A percentile compares a stretch with the other conserved stretches of the same genome.
phyloP scores from a whole-genome alignment of 768 basidiomycete species.

The Mycena epipterygia region DNA sequence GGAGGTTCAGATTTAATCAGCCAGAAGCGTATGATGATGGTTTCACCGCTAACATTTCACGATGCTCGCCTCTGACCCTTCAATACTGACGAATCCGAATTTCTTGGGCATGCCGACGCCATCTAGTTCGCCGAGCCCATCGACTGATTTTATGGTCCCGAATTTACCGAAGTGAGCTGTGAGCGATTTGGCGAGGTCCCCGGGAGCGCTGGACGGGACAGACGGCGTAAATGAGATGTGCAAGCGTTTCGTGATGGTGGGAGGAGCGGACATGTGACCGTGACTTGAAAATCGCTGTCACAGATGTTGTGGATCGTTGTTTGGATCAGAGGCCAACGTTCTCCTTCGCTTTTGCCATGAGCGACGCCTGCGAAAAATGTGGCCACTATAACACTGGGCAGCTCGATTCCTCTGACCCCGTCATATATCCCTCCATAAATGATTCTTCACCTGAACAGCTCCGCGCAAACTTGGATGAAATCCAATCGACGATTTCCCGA shows the following conservation, averaged over 20 bases:
- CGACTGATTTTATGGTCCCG: conserved; percentile 75
- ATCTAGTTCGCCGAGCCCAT: conserved; percentile 77
- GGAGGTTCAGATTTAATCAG: background rate
- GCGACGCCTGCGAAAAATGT: too few relatives aligned
- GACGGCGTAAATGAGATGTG: conserved; percentile 69
- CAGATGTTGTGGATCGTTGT: too few relatives aligned
- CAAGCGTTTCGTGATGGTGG: conserved; percentile 56
- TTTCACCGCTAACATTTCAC: conserved; percentile 68
- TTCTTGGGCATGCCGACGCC: conserved; percentile 76
- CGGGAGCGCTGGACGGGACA: conserved; percentile 50
- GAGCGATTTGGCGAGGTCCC: conserved; percentile 55
- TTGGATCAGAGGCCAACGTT: too few relatives aligned
- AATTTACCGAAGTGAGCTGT: conserved; percentile 69
- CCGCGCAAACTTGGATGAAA: too few relatives aligned
- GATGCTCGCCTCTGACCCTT: conserved; percentile 70
- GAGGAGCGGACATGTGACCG: conserved; percentile 27
- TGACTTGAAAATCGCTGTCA: too few relatives aligned
- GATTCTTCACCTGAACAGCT: too few relatives aligned
- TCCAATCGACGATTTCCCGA: too few relatives aligned
- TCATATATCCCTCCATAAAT: too few relatives aligned
- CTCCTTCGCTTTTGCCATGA: too few relatives aligned
- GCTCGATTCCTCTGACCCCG: too few relatives aligned
- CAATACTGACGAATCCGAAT: conserved; percentile 82
- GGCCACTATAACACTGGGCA: too few relatives aligned
- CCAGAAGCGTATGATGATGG: background rate